Conservation (phyloP, 1,139 yeast genomes). For the Petasospora rhodanensis region DNA sequence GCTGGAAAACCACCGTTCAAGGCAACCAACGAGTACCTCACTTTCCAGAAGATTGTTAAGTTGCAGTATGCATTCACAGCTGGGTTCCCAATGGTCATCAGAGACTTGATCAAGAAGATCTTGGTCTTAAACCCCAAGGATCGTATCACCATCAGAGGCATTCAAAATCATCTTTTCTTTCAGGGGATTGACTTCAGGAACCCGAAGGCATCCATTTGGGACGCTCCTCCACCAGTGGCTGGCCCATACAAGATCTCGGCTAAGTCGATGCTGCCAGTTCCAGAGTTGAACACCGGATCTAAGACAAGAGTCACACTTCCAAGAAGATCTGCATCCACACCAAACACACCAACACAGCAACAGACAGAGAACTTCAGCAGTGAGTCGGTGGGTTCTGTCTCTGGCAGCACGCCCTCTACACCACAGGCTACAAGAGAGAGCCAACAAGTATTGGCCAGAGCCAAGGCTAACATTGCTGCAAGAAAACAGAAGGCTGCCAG, state of each 20-base stretch:
- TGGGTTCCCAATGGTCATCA: conserved; percentile 66
- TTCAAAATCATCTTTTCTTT: conserved; percentile 77
- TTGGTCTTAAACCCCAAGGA: conserved; percentile 64
- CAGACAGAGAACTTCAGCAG: conserved; percentile 7
- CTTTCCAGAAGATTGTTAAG: conserved; percentile 88
- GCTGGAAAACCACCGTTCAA: conserved; percentile 96
- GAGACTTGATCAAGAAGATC: conserved; percentile 66
- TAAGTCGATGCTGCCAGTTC: conserved; percentile 39
- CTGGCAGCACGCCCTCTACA: conserved; percentile 24
- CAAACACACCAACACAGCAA: conserved; percentile 16
- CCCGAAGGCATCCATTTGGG: conserved; percentile 61
- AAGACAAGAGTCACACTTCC: conserved; percentile 25
- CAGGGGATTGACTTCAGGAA: conserved; percentile 59
- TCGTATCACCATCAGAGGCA: conserved; percentile 63
- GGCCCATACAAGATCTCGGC: conserved; percentile 63
- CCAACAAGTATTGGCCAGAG: conserved; percentile 23
- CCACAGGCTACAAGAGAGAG: conserved; percentile 17
- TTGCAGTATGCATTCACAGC: conserved; percentile 80
- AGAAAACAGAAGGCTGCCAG: conserved; percentile 21
- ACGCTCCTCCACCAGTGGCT: conserved; percentile 63
- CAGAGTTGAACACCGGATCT: conserved; percentile 25
- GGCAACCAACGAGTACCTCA: conserved; percentile 89
- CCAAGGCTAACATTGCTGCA: conserved; percentile 25
- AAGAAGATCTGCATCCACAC: conserved; percentile 33
- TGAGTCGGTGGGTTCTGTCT: conserved; percentile 7